Evolutionary conservation across 176 grass and related monocot species (phyloP), one percentile per base, ranked within the genome.

Genomic region (Pontederia paniculata): DNA sequence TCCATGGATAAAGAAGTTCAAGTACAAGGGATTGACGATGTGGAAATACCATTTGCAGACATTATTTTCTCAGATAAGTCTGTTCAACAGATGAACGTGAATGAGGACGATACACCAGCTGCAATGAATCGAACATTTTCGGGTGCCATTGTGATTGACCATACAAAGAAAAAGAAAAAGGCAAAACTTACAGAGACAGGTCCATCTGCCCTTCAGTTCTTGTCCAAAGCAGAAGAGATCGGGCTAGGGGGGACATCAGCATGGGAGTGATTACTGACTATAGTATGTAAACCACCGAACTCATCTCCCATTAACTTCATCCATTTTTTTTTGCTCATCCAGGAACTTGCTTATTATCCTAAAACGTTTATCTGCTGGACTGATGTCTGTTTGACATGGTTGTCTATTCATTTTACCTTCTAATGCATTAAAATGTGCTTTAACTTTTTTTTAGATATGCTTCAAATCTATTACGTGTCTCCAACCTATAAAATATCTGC

Each of bases 151-250:
- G 81, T 89, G 19, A 61, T 96, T 52, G 79, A 96, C 78, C 79
- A 89, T 74, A 74, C 69, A 17, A 96, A 81, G 70, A 95, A 70
- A 75, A 89, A 72, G 53, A 89, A 80, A 77, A 83, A 78, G 58
- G 20, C 51, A 3, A 78, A 73, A 66, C 58, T 58, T 9, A 52
- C 4, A n/a, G 50, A 45, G 28, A 31, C 77, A 0, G 85, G 70
- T 10, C 50, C 74, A 7, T 64, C 71, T 17, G 65, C 64, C 23
- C 68, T 86, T 75, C 56, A 83, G 76, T 50, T 74, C 14, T 13
- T 89, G 53, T 75, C 79, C 46, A 51, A 63, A 20, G 45, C 68
- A 8, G 59, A 79, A 0, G 91, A 89, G 15, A 63, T 87, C 8
- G 90, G 85, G 19, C 14, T 68, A 42, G 90, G 79, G 17, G 90